Conservation (phyloP, 192 early-diverging fungal genomes). For the Linderina pennispora region DNA sequence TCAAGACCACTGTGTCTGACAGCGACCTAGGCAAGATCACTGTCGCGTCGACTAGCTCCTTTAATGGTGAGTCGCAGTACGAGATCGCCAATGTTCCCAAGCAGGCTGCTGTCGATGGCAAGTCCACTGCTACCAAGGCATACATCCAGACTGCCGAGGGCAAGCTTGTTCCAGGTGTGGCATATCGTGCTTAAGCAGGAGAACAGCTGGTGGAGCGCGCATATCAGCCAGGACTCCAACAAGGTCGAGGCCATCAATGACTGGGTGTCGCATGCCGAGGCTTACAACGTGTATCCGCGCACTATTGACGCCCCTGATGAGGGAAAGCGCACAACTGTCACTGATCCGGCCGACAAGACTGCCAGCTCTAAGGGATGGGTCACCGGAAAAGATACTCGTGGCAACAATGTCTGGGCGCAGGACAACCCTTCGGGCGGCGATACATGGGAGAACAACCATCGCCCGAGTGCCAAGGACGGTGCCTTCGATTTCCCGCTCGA, state of each 20-base stretch:
- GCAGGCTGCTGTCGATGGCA: background rate
- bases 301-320: conserved; percentile 1
- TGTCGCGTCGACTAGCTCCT: conserved; percentile 55
- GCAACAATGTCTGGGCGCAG: conserved; percentile 94
- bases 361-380: conserved; percentile 87
- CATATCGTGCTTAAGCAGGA: conserved; percentile 48
- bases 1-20: conserved; percentile 71
- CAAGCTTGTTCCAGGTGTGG: conserved; percentile 45
- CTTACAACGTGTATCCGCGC: conserved; percentile 1
- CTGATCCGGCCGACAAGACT: conserved; percentile 49
- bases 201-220: conserved; percentile 44
- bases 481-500: conserved; percentile 73
- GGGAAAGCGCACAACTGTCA: conserved; percentile 42
- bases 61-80: background rate
- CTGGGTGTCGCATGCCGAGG: conserved; percentile 37
- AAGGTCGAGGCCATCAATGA: conserved; percentile 48
- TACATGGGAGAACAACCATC: conserved; percentile 72
- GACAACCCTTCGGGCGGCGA: conserved; percentile 74
- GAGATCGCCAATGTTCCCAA: background rate
- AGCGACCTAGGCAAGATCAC: conserved; percentile 52
- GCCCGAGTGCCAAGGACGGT: conserved; percentile 45
- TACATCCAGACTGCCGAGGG: conserved; percentile 3
- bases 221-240: conserved; percentile 20
- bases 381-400: conserved; percentile 51
- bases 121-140: background rate